Evolutionary conservation across 805 yeast genomes (phyloP).

Genomic region (Candida glaebosa): DNA sequence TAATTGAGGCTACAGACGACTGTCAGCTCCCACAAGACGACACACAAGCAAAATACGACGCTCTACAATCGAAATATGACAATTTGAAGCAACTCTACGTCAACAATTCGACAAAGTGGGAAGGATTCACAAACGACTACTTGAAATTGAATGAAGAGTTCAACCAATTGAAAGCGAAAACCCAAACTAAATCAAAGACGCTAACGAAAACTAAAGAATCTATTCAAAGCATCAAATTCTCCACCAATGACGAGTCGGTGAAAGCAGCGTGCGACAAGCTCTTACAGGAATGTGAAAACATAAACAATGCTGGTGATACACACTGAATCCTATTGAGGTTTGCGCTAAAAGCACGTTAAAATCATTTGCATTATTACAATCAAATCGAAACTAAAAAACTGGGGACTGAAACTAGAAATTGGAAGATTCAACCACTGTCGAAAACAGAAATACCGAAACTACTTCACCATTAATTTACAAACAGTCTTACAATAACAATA

Average conservation of each 20-base stretch:
- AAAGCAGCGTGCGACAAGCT: constrained; percentile 21
- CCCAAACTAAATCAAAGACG: background rate
- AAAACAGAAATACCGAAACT: no score
- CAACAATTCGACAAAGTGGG: constrained; percentile 24
- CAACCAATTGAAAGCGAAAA: constrained; percentile 14
- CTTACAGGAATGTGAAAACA: constrained; percentile 12
- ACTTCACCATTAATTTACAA: no score
- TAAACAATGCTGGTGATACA: no score
- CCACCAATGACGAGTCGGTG: constrained; percentile 18
- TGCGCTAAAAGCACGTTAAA: no score
- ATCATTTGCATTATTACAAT: no score
- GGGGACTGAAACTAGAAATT: no score
- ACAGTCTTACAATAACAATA: constrained; percentile 10
- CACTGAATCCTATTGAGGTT: no score
- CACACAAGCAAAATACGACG: constrained; percentile 2
- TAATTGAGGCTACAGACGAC: constrained; percentile 16
- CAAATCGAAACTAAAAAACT: no score
- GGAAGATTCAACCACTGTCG: no score
- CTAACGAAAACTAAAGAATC: constrained; percentile 3
- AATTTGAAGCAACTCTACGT: constrained; percentile 24
- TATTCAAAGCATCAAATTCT: constrained; percentile 17
- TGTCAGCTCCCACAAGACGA: background rate
- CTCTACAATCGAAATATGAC: constrained; percentile 15
- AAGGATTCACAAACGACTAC: constrained; percentile 28
- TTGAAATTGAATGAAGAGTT: constrained; percentile 27